A percentile compares a stretch with the other conserved stretches of the same genome.
These are phyloP conservation scores for Thermothielavioides terrestris DNA, from an alignment of 495 filamentous ascomycete species.

Conservation along the genomic window DNA sequence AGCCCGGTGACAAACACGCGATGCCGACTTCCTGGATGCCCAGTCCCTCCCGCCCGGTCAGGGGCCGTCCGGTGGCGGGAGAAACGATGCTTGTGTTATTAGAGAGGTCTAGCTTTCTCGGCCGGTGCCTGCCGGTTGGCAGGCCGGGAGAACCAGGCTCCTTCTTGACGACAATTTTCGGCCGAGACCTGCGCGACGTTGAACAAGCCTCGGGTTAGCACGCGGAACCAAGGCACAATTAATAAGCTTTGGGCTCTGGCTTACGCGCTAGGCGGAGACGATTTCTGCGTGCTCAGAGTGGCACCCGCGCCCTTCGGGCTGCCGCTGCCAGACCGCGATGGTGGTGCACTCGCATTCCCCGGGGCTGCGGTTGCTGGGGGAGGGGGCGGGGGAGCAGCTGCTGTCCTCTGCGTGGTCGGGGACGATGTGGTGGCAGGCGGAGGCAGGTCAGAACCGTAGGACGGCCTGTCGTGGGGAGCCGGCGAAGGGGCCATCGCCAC, in stretches of 20 bases:
- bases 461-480: conserved; percentile 49
- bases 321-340: conserved; percentile 36
- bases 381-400: conserved; percentile 28
- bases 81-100: conserved; percentile 54
- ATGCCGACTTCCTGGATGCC: conserved; percentile 88
- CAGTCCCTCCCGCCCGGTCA: conserved; percentile 68
- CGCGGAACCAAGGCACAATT: neutral
- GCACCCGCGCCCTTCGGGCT: conserved; percentile 40
- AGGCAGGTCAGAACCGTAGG: conserved; percentile 41
- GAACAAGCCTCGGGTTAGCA: conserved; percentile 8
- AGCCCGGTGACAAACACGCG: conserved; percentile 90
- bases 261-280: conserved; percentile 47
- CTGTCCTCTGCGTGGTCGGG: conserved; percentile 36
- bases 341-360: conserved; percentile 32
- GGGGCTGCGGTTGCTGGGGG: conserved; percentile 32
- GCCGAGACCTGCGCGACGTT: conserved; percentile 40
- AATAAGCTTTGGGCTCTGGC: conserved; percentile 18
- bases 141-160: conserved; percentile 81
- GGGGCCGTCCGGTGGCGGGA: conserved; percentile 59
- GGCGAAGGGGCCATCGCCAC: conserved; percentile 53
- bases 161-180: conserved; percentile 92
- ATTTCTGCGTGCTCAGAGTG: conserved; percentile 33
- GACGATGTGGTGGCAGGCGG: conserved; percentile 38
- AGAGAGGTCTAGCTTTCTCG: conserved; percentile 81
- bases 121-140: conserved; percentile 65